These are phyloP conservation scores for Micractinium conductrix DNA, from an alignment of 139 green algal genomes.

Conservation along the genomic window DNA sequence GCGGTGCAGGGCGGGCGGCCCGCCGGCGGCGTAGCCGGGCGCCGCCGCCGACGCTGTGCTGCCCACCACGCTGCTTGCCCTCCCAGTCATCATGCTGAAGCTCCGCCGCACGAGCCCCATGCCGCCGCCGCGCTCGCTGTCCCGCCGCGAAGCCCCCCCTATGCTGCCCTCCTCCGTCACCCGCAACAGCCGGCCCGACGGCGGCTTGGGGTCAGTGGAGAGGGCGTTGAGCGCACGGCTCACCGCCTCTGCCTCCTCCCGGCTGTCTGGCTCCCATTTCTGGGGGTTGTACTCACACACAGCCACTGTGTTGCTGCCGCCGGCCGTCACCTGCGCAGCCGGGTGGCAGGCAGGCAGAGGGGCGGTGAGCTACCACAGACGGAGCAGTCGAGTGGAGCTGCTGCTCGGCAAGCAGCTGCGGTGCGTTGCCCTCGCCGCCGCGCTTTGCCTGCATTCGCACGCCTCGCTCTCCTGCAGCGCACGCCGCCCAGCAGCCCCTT, in stretches of 20 bases:
- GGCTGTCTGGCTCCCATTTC: conserved; percentile 41
- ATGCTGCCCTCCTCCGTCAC: not conserved
- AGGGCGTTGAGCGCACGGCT: conserved; percentile 29
- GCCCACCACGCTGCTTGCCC: not conserved
- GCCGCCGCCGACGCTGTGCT: not conserved
- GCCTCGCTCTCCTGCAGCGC: not conserved
- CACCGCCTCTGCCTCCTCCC: conserved; percentile 38
- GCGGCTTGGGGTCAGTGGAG: conserved; percentile 8
- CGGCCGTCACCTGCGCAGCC: conserved; percentile 57
- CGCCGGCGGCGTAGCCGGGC: not conserved
- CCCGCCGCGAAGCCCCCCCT: not conserved
- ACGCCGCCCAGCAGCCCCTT: not conserved
- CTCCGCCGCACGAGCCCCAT: conserved; percentile 10
- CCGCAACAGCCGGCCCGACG: not conserved
- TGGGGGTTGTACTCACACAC: conserved; percentile 69
- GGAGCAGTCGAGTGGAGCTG: too few species aligned
- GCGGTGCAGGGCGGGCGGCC: conserved; percentile 1
- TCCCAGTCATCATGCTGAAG: not conserved
- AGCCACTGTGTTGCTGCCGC: conserved; percentile 68
- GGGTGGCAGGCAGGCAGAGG: not conserved
- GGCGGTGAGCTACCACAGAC: too few species aligned
- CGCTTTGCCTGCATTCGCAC: not conserved
- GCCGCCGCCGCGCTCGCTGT: not conserved
- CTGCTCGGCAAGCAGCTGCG: too few species aligned
- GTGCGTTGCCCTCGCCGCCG: too few species aligned